Base-by-base conservation (phyloP, 345 rosid species). In the Euphorbia lathyris region DNA sequence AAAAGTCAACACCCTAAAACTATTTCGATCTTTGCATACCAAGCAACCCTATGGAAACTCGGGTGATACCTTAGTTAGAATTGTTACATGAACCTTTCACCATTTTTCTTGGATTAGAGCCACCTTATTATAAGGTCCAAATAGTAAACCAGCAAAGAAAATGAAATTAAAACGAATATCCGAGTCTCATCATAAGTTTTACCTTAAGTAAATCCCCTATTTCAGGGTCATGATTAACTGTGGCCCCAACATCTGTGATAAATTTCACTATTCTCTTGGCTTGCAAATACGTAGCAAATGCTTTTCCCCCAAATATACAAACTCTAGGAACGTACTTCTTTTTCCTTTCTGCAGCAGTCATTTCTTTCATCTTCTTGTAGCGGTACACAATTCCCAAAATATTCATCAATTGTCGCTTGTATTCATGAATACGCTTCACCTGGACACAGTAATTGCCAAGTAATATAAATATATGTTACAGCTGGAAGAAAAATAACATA, bases 201-300 rank as follows among this genome's bases (percentile, higher is more conserved):
- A 90, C 97, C 92, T 91, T 91, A 59, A 91, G 79, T 38, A 87
- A 77, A 78, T 88, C 90, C 69, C 94, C 89, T 32, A 91, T 83
- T 38, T 86, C 94, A 64, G 89, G 80, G 79, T 88, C 94, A 81
- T 81, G 83, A 80, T 87, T 91, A 51, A 87, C 77, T 10, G 83
- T 83, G 72, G 90, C 76, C 51, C 86, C 97, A 70, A 87, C 94
- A 76, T 91, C 94, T 1, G 88, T 82, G 67, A 91, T 88, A 55
- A 88, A 82, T 76, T 88, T 88, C 73, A 88, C 89, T 73, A 91
- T 91, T 76, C 90, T 86, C 80, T 88, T 91, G 59, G 97, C 97
- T 79, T 88, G 94, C 26, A 91, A 82, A 68, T 87, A 88, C 13
- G 97, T 88, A 63, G 94, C 81, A 40, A 91, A 88, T 63, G 97